Conservation (phyloP, 2,329 filamentous ascomycete species). For the Botrytis elliptica region DNA sequence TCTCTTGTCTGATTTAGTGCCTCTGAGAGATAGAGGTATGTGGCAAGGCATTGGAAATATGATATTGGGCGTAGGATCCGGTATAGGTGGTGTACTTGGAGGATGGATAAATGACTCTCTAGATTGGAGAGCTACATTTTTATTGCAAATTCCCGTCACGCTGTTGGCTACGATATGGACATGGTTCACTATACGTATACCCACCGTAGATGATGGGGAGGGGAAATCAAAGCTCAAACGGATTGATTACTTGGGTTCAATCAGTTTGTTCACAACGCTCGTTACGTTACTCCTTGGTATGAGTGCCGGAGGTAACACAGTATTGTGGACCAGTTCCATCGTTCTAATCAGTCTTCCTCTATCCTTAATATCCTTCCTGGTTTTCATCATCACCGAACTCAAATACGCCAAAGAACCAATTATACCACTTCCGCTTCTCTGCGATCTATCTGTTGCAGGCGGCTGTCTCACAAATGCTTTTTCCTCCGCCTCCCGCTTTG, state of each 20-base stretch:
- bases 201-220: conserved; percentile 1
- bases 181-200: conserved; percentile 16
- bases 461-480: conserved; percentile 72
- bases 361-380: conserved; percentile 44
- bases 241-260: conserved; percentile 70
- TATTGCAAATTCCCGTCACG: conserved; percentile 16
- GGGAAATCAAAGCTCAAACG: conserved; percentile 45
- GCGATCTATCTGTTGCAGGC: conserved; percentile 62
- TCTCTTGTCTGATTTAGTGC: conserved; percentile 16
- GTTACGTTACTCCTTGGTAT: conserved; percentile 68
- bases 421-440: conserved; percentile 60
- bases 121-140: conserved; percentile 58
- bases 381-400: conserved; percentile 57
- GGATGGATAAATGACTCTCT: conserved; percentile 69
- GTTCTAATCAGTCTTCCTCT: conserved; percentile 43
- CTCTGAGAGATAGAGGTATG: conserved; percentile 16
- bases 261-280: conserved; percentile 62
- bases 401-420: conserved; percentile 50
- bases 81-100: conserved; percentile 67
- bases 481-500: conserved; percentile 55
- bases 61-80: conserved; percentile 68
- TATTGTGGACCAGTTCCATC: conserved; percentile 59
- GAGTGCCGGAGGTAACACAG: conserved; percentile 61
- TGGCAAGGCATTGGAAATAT: conserved; percentile 76
- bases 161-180: conserved; percentile 7